phyloP scores from a whole-genome alignment of 2,329 filamentous ascomycete genomes.

The Colletotrichum graminicola region DNA sequence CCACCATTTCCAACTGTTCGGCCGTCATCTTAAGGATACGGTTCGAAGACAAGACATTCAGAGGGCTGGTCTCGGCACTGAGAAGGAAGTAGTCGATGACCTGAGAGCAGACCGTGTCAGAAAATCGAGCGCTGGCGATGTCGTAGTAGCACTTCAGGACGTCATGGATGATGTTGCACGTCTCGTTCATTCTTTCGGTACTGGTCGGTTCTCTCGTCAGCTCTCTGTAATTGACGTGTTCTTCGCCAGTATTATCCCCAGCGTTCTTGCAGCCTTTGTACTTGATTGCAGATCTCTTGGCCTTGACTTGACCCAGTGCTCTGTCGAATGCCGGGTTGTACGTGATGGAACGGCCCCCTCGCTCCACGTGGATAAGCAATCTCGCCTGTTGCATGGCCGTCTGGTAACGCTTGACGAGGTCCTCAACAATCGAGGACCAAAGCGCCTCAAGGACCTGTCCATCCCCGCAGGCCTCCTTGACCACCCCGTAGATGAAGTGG shows the following conservation, averaged over 20 bases:
- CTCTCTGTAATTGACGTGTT: not conserved
- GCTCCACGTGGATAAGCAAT: conserved; percentile 67
- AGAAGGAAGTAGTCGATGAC: conserved; percentile 67
- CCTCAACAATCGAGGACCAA: conserved; percentile 54
- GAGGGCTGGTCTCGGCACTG: conserved; percentile 60
- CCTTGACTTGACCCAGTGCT: conserved; percentile 43
- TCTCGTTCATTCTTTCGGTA: conserved; percentile 43
- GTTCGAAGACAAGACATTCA: conserved; percentile 64
- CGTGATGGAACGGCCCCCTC: conserved; percentile 59
- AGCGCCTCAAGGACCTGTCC: conserved; percentile 57
- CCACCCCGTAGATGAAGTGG: conserved; percentile 59
- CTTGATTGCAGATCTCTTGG: conserved; percentile 6
- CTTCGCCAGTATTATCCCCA: accelerated
- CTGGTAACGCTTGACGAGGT: conserved; percentile 60
- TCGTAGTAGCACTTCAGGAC: conserved; percentile 72
- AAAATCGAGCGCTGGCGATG: conserved; percentile 70
- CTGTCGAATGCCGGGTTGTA: conserved; percentile 66
- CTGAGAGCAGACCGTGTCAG: conserved; percentile 72
- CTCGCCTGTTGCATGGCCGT: conserved; percentile 60
- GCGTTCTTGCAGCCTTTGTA: not conserved
- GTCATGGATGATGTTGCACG: conserved; percentile 68
- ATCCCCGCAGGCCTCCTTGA: conserved; percentile 60
- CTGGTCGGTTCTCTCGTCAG: not conserved
- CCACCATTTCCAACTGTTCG: conserved; percentile 66
- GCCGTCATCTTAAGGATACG: conserved; percentile 62